Evolutionary conservation across 179 eudicot genomes (phyloP).

Genomic region (Heliamphora pulchella): DNA sequence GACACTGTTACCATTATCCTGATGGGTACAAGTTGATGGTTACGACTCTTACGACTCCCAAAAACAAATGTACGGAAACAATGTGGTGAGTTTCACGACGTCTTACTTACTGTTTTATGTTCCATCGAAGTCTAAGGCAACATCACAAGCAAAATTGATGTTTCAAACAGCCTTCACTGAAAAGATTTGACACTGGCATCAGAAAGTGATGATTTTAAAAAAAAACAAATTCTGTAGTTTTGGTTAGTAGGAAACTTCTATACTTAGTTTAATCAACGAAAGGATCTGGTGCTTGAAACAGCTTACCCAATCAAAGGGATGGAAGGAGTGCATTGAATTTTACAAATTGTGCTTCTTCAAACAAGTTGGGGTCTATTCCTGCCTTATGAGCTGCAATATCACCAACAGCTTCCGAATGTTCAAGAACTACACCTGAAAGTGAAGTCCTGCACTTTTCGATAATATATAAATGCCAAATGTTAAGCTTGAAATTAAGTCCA

Average conservation of each 20-base stretch:
- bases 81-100: background rate
- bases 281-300: constrained; percentile 24
- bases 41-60: too few species aligned
- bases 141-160: background rate
- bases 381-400: constrained; percentile 91
- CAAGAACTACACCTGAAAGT: constrained; percentile 60
- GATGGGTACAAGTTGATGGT: background rate
- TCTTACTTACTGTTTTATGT: background rate
- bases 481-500: background rate
- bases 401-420: constrained; percentile 97
- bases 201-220: background rate
- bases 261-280: constrained; percentile 17
- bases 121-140: background rate
- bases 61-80: background rate
- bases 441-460: background rate
- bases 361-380: constrained; percentile 77
- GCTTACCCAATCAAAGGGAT: constrained; percentile 35
- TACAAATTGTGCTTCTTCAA: constrained; percentile 51
- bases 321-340: constrained; percentile 32
- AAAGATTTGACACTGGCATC: background rate
- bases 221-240: background rate
- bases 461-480: background rate
- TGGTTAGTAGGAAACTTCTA: background rate
- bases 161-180: background rate
- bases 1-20: background rate